phyloP scores from a whole-genome alignment of 148 eudicot species.

The Fagopyrum homotropicum region DNA sequence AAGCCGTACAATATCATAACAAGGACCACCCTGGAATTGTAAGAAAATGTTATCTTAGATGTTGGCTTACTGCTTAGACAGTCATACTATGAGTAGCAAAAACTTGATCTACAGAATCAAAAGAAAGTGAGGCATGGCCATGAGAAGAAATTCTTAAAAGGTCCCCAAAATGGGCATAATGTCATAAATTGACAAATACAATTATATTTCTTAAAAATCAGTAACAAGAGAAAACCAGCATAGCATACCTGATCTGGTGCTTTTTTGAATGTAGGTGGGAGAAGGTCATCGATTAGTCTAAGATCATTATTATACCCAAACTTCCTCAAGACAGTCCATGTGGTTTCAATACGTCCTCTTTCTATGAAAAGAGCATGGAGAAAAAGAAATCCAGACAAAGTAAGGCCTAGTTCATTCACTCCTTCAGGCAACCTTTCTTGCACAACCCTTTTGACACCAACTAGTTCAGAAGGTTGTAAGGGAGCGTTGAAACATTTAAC shows the following conservation, averaged over 20 bases:
- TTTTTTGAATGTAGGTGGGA: slow-evolving; percentile 65
- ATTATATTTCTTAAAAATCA: neutral
- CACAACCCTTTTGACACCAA: slow-evolving; percentile 90
- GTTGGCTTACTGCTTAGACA: neutral
- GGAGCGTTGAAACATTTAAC: slow-evolving; percentile 96
- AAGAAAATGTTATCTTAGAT: neutral
- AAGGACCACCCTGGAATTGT: neutral
- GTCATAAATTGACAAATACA: neutral
- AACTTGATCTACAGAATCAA: neutral
- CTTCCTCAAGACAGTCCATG: slow-evolving; percentile 91
- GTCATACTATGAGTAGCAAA: neutral
- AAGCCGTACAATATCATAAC: neutral
- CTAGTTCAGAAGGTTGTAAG: slow-evolving; percentile 79
- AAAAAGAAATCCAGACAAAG: slow-evolving; percentile 75
- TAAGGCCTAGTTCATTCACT: slow-evolving; percentile 79
- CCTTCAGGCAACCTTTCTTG: slow-evolving; percentile 84
- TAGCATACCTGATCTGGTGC: slow-evolving; percentile 70
- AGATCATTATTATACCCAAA: slow-evolving; percentile 89
- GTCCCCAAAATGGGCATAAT: neutral
- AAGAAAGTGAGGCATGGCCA: neutral
- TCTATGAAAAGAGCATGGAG: slow-evolving; percentile 89
- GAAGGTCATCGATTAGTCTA: slow-evolving; percentile 60
- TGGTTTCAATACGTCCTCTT: slow-evolving; percentile 89
- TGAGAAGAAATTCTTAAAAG: neutral
- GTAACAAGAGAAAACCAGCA: neutral